phyloP scores from a whole-genome alignment of 2,329 filamentous ascomycete genomes.

The Leptographium lundbergii region DNA sequence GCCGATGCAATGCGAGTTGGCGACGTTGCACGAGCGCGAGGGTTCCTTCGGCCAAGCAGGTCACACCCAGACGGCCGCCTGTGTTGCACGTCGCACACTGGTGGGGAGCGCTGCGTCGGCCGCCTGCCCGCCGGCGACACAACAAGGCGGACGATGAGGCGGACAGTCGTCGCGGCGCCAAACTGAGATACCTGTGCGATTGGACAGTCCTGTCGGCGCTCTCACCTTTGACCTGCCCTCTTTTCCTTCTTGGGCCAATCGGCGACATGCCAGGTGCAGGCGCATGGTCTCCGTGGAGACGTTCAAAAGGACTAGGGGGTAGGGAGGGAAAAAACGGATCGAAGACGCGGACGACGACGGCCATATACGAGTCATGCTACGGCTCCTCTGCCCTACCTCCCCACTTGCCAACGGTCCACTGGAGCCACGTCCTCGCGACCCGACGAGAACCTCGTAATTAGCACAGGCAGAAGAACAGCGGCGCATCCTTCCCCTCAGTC shows the following conservation, averaged over 20 bases:
- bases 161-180: background rate
- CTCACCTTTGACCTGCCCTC: background rate
- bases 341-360: background rate
- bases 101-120: background rate
- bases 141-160: background rate
- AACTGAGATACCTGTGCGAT: background rate
- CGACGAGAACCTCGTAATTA: background rate
- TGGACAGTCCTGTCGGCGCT: background rate
- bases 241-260: background rate
- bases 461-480: background rate
- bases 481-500: background rate
- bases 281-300: background rate
- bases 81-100: too few species aligned
- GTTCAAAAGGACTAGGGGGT: background rate
- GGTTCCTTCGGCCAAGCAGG: background rate
- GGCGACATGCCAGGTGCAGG: background rate
- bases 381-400: background rate
- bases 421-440: conserved; percentile 1
- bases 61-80: too few species aligned
- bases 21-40: background rate
- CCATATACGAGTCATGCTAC: background rate
- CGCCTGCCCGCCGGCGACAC: background rate
- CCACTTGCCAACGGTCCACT: background rate
- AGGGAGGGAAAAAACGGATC: background rate
- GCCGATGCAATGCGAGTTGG: background rate